A percentile compares a stretch with the other conserved stretches of the same genome.
Conservation (phyloP, 148 eudicot species). For the Camellia granthamiana region DNA sequence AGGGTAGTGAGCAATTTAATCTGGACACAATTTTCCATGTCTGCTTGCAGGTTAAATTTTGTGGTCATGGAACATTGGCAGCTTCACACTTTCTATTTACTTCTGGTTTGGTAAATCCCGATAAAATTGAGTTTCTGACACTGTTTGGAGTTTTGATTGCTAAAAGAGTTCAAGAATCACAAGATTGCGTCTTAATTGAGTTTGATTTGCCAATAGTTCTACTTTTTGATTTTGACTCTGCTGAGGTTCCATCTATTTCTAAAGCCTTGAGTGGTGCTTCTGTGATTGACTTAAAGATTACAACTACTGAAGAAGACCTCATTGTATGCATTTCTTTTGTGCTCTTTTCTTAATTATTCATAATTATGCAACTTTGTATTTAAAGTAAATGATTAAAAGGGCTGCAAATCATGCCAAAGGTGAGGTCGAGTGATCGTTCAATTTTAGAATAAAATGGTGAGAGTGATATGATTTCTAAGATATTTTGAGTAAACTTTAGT, state of each 20-base stretch:
- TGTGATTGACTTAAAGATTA: conserved; percentile 47
- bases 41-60: conserved; percentile 54
- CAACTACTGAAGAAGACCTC: conserved; percentile 41
- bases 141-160: conserved; percentile 76
- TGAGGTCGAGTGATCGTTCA: neutral
- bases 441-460: neutral
- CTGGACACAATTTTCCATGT: neutral
- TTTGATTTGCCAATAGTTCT: conserved; percentile 62
- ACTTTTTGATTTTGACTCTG: conserved; percentile 28
- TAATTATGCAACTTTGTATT: neutral
- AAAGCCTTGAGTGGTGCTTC: conserved; percentile 44
- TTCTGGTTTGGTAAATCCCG: conserved; percentile 46
- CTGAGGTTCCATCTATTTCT: conserved; percentile 39
- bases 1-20: neutral
- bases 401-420: no score
- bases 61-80: conserved; percentile 93
- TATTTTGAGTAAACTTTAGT: no score
- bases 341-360: neutral
- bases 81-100: conserved; percentile 75
- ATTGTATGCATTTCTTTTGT: conserved; percentile 39
- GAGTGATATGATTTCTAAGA: neutral
- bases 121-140: conserved; percentile 60
- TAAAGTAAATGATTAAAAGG: no score
- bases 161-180: conserved; percentile 38
- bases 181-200: conserved; percentile 42